Evolutionary conservation across 192 early-diverging fungal genomes (phyloP).

Genomic region (Fimicolochytrium jonesii): DNA sequence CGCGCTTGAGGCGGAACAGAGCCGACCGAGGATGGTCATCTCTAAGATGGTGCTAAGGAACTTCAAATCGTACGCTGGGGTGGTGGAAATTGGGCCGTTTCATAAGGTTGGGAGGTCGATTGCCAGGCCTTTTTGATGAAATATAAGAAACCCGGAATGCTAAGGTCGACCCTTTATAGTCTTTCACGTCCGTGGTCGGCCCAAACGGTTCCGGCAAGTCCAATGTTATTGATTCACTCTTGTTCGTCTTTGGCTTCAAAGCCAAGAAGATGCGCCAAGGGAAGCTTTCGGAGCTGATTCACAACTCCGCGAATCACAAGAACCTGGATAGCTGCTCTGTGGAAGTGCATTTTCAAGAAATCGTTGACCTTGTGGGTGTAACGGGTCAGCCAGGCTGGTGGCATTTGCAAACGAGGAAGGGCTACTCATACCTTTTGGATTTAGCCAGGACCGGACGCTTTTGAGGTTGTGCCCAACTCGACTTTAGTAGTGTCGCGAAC

Average conservation of each 20-base stretch:
- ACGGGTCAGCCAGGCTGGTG: neutral
- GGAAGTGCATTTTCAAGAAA: constrained; percentile 91
- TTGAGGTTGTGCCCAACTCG: constrained; percentile 59
- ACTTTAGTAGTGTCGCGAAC: constrained; percentile 73
- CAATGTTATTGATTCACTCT: constrained; percentile 94
- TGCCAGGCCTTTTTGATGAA: too few relatives aligned
- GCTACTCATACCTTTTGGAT: neutral
- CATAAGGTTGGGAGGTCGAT: constrained; percentile 82
- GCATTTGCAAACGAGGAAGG: neutral
- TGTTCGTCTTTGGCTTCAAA: constrained; percentile 98
- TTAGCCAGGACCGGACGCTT: constrained; percentile 59
- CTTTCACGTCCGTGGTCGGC: constrained; percentile 82
- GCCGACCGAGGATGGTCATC: constrained; percentile 57
- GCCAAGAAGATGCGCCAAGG: constrained; percentile 96
- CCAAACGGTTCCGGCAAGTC: constrained; percentile 98
- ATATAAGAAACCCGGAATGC: too few relatives aligned
- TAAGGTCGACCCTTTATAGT: too few relatives aligned
- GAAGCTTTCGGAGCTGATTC: constrained; percentile 92
- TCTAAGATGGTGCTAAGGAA: constrained; percentile 84
- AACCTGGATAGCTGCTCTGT: constrained; percentile 76
- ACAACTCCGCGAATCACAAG: constrained; percentile 75
- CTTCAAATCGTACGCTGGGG: constrained; percentile 95
- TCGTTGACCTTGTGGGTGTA: constrained; percentile 66
- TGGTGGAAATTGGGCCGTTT: constrained; percentile 92
- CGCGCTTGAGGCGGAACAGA: too few relatives aligned